Evolutionary conservation across 257 asterid genomes (phyloP), one percentile per base, ranked within the genome.

Genomic region (Nicotiana undulata): DNA sequence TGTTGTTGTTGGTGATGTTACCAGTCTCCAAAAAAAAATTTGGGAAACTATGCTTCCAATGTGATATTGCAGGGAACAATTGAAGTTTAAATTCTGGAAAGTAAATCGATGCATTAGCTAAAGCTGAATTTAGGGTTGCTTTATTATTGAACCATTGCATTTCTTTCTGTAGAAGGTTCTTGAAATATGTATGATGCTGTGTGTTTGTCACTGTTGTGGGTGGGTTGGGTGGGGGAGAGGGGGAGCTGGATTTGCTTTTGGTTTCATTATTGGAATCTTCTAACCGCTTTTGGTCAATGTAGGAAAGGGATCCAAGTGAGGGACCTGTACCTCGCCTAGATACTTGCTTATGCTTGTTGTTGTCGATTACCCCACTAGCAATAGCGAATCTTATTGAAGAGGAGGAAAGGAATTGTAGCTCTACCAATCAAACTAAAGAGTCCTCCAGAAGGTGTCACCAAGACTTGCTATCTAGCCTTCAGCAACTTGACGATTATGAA

Each of bases 321-420:
- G 98, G 97, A 56, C 98, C 98, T 72, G 92, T 90, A 84, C 98
- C 98, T 77, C 97, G 97, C 85, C 86, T 92, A 67, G 98, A 96
- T 84, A 94, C 97, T 74, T 91, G 98, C 88, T 91, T 96, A 87
- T 96, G 98, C 89, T 44, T 92, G 95, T 81, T 96, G 85, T 82
- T 96, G 88, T 96, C 98, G 82, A 85, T 92, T 56, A 76, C 95
- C 79, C 90, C 92, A 53, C 97, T 94, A 81, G 90, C 97, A 31
- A 90, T 93, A 84, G 92, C 87, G 82, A 90, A 92, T 85, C 88
- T 96, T 79, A 75, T 96, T 80, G 99, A 92, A 83, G 98, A 96
- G 82, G 99, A 91, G 83, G 97, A 90, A 84, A 84, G 64, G 75
- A 92, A 89, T 77, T 85, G 81, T 70, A 76, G 76, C 78, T 75